Percentiles rank a stretch among this genome's conserved stretches.
Conservation (phyloP, 768 basidiomycete species). For the Leccinum truebloodii region DNA sequence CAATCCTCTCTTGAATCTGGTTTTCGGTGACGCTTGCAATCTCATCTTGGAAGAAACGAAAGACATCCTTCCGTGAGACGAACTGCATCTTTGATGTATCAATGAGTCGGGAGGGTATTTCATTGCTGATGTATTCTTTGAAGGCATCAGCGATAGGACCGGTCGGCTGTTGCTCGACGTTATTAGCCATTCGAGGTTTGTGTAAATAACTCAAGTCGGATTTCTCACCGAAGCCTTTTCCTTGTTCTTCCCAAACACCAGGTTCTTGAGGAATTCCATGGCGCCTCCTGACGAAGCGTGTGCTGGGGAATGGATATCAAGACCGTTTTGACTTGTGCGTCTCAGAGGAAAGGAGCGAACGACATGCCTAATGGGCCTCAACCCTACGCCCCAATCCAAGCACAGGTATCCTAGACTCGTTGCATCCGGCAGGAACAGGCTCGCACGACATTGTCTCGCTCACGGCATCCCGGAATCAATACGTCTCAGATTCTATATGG, state of each 20-base stretch:
- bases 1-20: conserved; percentile 3
- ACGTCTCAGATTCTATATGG: neutral
- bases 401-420: neutral
- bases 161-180: neutral
- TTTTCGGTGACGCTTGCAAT: conserved; percentile 7
- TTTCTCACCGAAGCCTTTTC: neutral
- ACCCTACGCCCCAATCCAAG: neutral
- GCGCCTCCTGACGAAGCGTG: neutral
- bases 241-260: neutral
- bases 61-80: conserved; percentile 6
- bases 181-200: neutral
- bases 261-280: neutral
- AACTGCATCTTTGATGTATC: conserved; percentile 10
- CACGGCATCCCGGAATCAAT: neutral
- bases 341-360: neutral
- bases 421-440: neutral
- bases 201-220: neutral
- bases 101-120: conserved; percentile 12
- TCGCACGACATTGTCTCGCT: neutral
- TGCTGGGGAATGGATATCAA: neutral
- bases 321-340: too few species aligned
- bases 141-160: conserved; percentile 5
- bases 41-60: conserved; percentile 8
- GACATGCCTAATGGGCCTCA: neutral
- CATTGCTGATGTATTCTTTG: conserved; percentile 15